phyloP scores from a whole-genome alignment of 495 filamentous ascomycete genomes.

The Hyaloscypha hepaticicola region DNA sequence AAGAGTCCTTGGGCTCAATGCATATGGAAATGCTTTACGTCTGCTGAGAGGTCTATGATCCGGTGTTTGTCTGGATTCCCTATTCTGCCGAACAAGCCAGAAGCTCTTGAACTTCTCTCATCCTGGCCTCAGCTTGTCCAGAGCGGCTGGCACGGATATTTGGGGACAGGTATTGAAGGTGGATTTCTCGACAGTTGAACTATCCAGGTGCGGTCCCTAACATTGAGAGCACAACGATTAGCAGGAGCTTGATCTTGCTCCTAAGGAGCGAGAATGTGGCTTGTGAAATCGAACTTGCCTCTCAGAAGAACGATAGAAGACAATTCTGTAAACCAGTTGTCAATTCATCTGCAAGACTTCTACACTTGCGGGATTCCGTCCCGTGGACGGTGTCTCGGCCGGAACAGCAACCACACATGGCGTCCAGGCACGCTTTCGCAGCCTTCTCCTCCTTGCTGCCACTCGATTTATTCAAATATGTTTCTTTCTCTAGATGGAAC shows the following conservation, averaged over 20 bases:
- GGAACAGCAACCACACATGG: conserved; percentile 58
- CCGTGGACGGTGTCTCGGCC: conserved; percentile 62
- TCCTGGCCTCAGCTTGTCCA: conserved; percentile 16
- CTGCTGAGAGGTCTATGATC: conserved; percentile 18
- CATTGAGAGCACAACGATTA: too few relatives aligned
- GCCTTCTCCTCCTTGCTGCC: conserved; percentile 54
- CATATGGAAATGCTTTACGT: conserved; percentile 20
- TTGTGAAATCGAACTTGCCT: too few relatives aligned
- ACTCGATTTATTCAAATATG: conserved; percentile 46
- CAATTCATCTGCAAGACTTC: conserved; percentile 41
- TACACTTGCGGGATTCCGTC: conserved; percentile 71
- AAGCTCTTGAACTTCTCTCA: conserved; percentile 1
- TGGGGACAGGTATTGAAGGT: conserved; percentile 14
- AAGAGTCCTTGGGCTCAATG: conserved; percentile 13
- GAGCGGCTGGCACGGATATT: conserved; percentile 25
- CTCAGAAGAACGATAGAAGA: too few relatives aligned
- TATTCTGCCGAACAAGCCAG: background rate
- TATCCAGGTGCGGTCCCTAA: background rate
- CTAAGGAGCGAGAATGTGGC: too few relatives aligned
- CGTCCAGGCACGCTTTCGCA: conserved; percentile 55
- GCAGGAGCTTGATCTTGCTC: too few relatives aligned
- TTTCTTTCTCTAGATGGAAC: conserved; percentile 61
- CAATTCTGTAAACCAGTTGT: too few relatives aligned
- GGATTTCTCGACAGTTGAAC: background rate
- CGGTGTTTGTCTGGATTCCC: background rate